Conservation (phyloP, 1,139 yeast species). For the Wickerhamomyces sp. region DNA sequence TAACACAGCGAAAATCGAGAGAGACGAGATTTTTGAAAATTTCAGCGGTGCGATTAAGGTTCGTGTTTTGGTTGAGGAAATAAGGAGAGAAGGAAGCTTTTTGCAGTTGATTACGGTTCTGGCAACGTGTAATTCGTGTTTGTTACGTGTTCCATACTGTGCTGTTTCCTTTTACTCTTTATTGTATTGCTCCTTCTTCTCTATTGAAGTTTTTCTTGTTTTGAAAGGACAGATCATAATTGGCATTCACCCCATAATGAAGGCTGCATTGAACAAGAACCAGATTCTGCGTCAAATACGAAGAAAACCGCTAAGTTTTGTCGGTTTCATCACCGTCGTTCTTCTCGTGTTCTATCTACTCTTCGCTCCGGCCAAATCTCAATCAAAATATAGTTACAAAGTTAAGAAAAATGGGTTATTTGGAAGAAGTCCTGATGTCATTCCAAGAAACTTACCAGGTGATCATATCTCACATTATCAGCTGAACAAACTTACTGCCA, state of each 20-base stretch:
- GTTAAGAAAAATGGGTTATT: constrained; percentile 22
- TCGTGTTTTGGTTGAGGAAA: too few relatives aligned
- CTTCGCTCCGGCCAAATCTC: constrained; percentile 28
- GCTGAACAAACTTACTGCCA: constrained; percentile 67
- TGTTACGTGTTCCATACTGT: too few relatives aligned
- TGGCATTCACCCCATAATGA: constrained; percentile 16
- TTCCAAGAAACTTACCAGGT: constrained; percentile 62
- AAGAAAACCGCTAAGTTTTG: constrained; percentile 47
- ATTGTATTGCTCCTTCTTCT: too few relatives aligned
- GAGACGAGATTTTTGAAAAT: too few relatives aligned
- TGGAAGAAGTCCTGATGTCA: constrained; percentile 32
- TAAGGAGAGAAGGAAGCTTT: too few relatives aligned
- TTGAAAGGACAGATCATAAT: too few relatives aligned
- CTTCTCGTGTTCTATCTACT: constrained; percentile 39
- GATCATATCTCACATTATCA: constrained; percentile 83
- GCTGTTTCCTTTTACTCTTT: too few relatives aligned
- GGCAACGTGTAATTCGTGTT: too few relatives aligned
- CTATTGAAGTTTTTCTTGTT: too few relatives aligned
- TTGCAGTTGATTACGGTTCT: too few relatives aligned
- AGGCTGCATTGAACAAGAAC: constrained; percentile 26
- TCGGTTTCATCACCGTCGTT: constrained; percentile 42
- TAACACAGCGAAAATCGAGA: too few relatives aligned
- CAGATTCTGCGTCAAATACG: constrained; percentile 48
- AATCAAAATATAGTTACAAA: constrained; percentile 23
- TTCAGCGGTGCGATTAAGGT: too few relatives aligned